Evolutionary conservation across 164 flowering plant species (phyloP).

Genomic region (Platanus orientalis): DNA sequence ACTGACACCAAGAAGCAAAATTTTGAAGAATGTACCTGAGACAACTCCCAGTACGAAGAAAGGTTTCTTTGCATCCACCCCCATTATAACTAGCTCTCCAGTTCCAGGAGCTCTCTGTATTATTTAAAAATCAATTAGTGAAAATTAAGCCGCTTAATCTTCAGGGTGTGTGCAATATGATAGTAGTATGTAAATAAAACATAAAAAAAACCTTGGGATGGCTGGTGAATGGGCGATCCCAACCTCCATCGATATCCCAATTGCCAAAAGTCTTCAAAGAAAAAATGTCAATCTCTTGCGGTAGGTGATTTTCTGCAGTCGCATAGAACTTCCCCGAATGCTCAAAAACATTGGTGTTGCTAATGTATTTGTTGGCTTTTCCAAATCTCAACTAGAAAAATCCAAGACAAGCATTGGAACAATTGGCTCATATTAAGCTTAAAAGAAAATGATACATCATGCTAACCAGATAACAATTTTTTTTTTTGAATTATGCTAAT

Average conservation of each 20-base stretch:
- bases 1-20: neutral
- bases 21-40: slow-evolving; percentile 39
- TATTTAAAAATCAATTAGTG: neutral
- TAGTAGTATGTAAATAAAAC: neutral
- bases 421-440: neutral
- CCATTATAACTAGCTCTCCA: slow-evolving; percentile 63
- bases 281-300: slow-evolving; percentile 51
- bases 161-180: no score
- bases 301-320: slow-evolving; percentile 46
- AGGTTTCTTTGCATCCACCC: slow-evolving; percentile 45
- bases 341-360: slow-evolving; percentile 65
- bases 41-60: no score
- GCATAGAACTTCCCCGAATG: slow-evolving; percentile 51
- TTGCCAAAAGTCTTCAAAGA: slow-evolving; percentile 31
- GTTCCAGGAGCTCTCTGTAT: slow-evolving; percentile 56
- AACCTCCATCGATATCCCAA: slow-evolving; percentile 46
- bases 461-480: no score
- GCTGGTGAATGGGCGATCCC: slow-evolving; percentile 58
- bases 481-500: no score
- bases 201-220: slow-evolving; percentile 54
- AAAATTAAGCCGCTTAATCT: neutral
- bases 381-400: slow-evolving; percentile 58
- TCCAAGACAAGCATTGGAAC: neutral
- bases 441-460: no score
- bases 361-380: slow-evolving; percentile 27